phyloP scores from a whole-genome alignment of 345 rosid species.

The Nasturtium officinale region DNA sequence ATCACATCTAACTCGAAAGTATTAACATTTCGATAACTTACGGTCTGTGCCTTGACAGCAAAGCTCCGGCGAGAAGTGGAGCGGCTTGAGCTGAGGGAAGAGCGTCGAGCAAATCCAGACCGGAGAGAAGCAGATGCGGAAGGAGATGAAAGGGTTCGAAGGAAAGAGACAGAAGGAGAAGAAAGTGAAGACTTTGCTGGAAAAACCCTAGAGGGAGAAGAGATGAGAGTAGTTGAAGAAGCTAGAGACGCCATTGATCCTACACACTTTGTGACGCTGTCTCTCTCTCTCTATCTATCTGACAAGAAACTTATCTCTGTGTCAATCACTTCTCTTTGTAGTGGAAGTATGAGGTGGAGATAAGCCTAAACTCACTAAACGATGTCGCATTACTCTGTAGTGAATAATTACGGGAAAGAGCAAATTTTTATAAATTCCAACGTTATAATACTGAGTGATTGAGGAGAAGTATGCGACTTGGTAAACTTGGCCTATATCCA shows the following conservation, averaged over 20 bases:
- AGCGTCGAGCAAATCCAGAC: slow-evolving; percentile 50
- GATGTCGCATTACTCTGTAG: background rate
- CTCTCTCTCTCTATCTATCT: background rate
- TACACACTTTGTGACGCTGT: slow-evolving; percentile 21
- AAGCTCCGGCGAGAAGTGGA: slow-evolving; percentile 57
- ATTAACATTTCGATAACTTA: slow-evolving; percentile 37
- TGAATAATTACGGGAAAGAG: background rate
- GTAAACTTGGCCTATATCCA: slow-evolving; percentile 66
- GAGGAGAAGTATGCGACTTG: slow-evolving; percentile 7
- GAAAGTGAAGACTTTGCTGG: slow-evolving; percentile 47
- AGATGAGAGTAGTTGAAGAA: slow-evolving; percentile 59
- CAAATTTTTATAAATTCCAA: background rate
- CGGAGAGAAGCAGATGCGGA: slow-evolving; percentile 54
- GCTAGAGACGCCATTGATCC: slow-evolving; percentile 72
- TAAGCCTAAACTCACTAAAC: slow-evolving; percentile 23
- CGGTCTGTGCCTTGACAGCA: slow-evolving; percentile 61
- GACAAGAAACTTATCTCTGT: slow-evolving; percentile 32
- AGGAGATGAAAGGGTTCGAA: slow-evolving; percentile 50
- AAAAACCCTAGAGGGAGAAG: slow-evolving; percentile 52
- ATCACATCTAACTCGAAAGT: background rate
- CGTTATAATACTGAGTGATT: background rate
- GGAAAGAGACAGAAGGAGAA: slow-evolving; percentile 43
- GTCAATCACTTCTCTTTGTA: slow-evolving; percentile 32
- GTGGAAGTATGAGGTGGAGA: slow-evolving; percentile 35
- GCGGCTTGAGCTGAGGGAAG: slow-evolving; percentile 47